Conservation (phyloP, 1,139 yeast genomes). For the Geotrichum cucujoidarum region DNA sequence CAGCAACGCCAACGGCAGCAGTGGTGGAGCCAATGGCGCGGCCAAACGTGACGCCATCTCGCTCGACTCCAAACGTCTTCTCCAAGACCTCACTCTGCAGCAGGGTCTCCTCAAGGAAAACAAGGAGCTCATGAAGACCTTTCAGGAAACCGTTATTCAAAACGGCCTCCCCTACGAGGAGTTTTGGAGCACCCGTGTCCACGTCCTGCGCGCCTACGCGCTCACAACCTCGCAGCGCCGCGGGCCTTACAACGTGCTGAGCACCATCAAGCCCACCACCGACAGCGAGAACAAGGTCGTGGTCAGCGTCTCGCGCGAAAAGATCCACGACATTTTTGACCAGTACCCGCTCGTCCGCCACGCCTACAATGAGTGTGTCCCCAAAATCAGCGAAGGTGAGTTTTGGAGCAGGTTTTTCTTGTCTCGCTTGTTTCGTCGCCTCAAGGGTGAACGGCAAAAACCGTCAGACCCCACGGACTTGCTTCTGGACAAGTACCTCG, state of each 20-base stretch:
- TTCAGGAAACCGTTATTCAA: conserved; percentile 82
- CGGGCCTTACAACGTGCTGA: conserved; percentile 90
- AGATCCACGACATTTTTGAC: conserved; percentile 81
- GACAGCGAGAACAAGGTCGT: conserved; percentile 69
- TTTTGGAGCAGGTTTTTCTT: conserved; percentile 97
- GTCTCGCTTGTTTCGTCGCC: conserved; percentile 76
- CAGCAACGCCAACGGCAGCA: conserved; percentile 17
- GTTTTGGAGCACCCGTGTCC: conserved; percentile 85
- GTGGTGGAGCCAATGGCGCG: conserved; percentile 2
- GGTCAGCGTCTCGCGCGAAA: conserved; percentile 86
- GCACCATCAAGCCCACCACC: conserved; percentile 87
- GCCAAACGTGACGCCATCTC: neutral
- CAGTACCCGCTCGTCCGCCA: conserved; percentile 90
- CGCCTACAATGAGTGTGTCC: conserved; percentile 88
- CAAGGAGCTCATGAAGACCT: conserved; percentile 63
- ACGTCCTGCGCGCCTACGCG: conserved; percentile 78
- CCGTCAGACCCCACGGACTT: conserved; percentile 77
- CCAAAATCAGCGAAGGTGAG: conserved; percentile 80
- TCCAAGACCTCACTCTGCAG: conserved; percentile 71
- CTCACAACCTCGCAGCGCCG: conserved; percentile 75
- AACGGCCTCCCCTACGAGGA: conserved; percentile 72
- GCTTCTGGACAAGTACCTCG: conserved; percentile 73
- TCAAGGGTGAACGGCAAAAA: conserved; percentile 82
- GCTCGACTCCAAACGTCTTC: conserved; percentile 46
- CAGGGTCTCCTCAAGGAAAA: conserved; percentile 70